Evolutionary conservation across 129 eudicot genomes (phyloP).

Genomic region (Glebionis coronaria): DNA sequence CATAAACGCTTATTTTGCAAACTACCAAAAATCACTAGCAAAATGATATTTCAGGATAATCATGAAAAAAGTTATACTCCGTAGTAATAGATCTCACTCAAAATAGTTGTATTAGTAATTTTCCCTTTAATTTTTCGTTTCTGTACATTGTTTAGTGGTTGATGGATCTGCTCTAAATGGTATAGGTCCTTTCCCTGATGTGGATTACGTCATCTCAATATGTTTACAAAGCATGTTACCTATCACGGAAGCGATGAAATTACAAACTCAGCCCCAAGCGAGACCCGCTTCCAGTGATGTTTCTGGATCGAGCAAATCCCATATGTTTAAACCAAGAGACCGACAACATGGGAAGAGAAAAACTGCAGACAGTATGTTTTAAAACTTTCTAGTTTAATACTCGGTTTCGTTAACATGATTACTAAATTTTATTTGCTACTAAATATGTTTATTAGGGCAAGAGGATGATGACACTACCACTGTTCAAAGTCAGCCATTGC

Average conservation of each 20-base stretch:
- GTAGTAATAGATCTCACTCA: too few species aligned
- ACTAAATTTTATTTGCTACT: not conserved
- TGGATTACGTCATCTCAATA: slow-evolving; percentile 79
- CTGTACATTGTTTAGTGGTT: slow-evolving; percentile 15
- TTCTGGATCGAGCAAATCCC: slow-evolving; percentile 61
- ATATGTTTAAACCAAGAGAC: slow-evolving; percentile 55
- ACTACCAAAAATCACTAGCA: too few species aligned
- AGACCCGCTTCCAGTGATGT: slow-evolving; percentile 67
- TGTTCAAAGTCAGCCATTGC: slow-evolving; percentile 82
- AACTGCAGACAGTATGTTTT: slow-evolving; percentile 61
- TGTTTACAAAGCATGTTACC: slow-evolving; percentile 78
- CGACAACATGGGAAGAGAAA: slow-evolving; percentile 72
- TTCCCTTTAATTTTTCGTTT: too few species aligned
- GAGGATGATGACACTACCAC: slow-evolving; percentile 70
- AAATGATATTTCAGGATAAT: too few species aligned
- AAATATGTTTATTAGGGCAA: slow-evolving; percentile 58
- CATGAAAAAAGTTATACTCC: too few species aligned
- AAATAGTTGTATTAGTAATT: too few species aligned
- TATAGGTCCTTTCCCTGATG: slow-evolving; percentile 90
- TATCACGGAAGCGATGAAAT: slow-evolving; percentile 38
- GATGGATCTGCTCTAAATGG: slow-evolving; percentile 16
- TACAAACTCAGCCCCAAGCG: slow-evolving; percentile 32
- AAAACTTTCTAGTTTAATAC: not conserved
- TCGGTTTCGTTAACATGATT: not conserved
- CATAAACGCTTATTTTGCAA: too few species aligned